Evolutionary conservation across 2,329 filamentous ascomycete genomes (phyloP).

Genomic region (Neospermospora avenae): DNA sequence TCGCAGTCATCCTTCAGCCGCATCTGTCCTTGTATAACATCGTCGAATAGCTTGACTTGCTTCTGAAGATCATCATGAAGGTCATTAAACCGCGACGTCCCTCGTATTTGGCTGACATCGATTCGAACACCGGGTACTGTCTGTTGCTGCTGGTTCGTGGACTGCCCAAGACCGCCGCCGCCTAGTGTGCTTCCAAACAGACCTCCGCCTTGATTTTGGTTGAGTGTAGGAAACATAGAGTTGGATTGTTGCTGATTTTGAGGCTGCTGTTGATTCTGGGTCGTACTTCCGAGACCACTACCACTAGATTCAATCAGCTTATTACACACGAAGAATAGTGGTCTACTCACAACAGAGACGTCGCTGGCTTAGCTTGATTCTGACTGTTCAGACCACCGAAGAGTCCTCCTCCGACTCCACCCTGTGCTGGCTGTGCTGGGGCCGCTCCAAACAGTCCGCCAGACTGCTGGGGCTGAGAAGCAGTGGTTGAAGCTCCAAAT

Average conservation of each 20-base stretch:
- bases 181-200: conserved; percentile 31
- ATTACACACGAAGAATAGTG: background rate
- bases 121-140: conserved; percentile 71
- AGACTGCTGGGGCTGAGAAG: conserved; percentile 23
- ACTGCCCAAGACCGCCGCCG: conserved; percentile 44
- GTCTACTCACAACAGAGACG: conserved; percentile 33
- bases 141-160: conserved; percentile 46
- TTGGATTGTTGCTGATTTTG: conserved; percentile 16
- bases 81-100: conserved; percentile 89
- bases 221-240: conserved; percentile 23
- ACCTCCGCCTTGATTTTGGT: conserved; percentile 17
- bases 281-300: conserved; percentile 15
- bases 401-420: conserved; percentile 30
- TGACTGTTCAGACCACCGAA: conserved; percentile 33
- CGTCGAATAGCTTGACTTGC: conserved; percentile 74
- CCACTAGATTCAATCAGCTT: conserved; percentile 25
- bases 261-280: conserved; percentile 30
- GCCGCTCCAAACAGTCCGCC: conserved; percentile 26
- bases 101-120: conserved; percentile 72
- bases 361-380: conserved; percentile 31
- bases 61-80: conserved; percentile 78
- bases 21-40: conserved; percentile 76
- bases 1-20: conserved; percentile 73
- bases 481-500: conserved; percentile 29
- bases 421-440: conserved; percentile 18